Conservation (phyloP, 208 protist species). For the Acanthamoeba healyi region DNA sequence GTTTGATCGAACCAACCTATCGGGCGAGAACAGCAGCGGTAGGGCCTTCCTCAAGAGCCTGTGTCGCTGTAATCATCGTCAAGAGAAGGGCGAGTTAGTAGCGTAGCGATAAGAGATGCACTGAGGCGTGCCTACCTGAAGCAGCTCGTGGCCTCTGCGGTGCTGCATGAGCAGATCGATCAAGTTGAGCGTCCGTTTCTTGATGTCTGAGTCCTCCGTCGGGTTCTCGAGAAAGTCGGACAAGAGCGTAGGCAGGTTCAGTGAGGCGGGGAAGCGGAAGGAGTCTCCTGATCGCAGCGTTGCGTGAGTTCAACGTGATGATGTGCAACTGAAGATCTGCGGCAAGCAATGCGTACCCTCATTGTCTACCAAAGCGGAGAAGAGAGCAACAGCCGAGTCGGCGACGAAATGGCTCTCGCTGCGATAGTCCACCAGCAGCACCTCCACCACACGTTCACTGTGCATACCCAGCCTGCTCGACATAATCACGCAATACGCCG, state of each 20-base stretch:
- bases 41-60: not conserved
- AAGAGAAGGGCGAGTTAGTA: not conserved
- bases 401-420: not conserved
- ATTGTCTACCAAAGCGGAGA: not conserved
- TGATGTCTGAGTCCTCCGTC: not conserved
- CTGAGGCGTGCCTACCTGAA: not conserved
- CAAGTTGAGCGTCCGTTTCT: not conserved
- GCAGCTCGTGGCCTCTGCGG: not conserved
- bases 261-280: not conserved
- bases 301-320: not conserved
- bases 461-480: not conserved
- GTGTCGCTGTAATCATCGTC: not conserved
- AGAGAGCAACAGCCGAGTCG: not conserved
- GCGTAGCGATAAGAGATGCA: too few species aligned
- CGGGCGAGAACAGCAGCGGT: not conserved
- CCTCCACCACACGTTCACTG: not conserved
- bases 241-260: not conserved
- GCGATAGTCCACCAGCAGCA: not conserved
- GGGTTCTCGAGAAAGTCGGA: constrained; percentile 1
- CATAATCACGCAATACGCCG: not conserved
- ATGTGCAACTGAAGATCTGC: not conserved
- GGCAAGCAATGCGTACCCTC: not conserved
- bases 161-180: constrained; percentile 29
- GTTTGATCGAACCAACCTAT: not conserved
- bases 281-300: not conserved